These are phyloP conservation scores for Aspergillus sp. DNA, from an alignment of 2,329 filamentous ascomycete genomes.

Conservation along the genomic window DNA sequence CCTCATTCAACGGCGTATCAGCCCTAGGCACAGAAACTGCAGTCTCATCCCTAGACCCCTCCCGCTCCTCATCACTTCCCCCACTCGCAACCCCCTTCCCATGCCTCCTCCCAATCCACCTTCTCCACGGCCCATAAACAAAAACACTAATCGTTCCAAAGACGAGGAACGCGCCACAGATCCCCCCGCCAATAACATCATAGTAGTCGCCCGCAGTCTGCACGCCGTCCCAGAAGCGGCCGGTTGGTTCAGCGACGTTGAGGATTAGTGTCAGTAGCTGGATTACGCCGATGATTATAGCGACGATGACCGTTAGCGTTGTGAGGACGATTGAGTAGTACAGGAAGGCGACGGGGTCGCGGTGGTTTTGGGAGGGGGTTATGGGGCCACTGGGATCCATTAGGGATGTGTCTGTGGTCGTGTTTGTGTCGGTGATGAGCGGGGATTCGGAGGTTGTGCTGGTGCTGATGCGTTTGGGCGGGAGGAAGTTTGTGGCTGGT, in stretches of 20 bases:
- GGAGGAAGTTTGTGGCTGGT: slow-evolving; percentile 47
- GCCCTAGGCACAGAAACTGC: neutral
- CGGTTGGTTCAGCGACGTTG: slow-evolving; percentile 74
- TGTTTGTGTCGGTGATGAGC: slow-evolving; percentile 23
- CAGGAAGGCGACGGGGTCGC: slow-evolving; percentile 85
- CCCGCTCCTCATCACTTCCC: slow-evolving; percentile 28
- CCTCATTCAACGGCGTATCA: slow-evolving; percentile 21
- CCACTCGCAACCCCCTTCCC: slow-evolving; percentile 19
- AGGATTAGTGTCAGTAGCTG: slow-evolving; percentile 80
- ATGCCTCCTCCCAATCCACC: slow-evolving; percentile 54
- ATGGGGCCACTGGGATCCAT: neutral
- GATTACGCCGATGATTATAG: slow-evolving; percentile 81
- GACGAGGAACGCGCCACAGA: slow-evolving; percentile 82
- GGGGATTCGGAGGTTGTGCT: slow-evolving; percentile 21
- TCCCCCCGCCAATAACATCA: slow-evolving; percentile 82
- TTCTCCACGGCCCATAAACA: slow-evolving; percentile 79
- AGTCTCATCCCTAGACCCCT: slow-evolving; percentile 24
- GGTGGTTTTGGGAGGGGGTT: slow-evolving; percentile 51
- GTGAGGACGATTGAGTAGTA: slow-evolving; percentile 94
- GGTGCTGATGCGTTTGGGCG: slow-evolving; percentile 30
- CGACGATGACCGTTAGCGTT: slow-evolving; percentile 79
- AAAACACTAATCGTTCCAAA: slow-evolving; percentile 75
- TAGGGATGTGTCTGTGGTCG: neutral
- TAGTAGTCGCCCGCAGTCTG: slow-evolving; percentile 76
- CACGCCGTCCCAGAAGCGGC: slow-evolving; percentile 90